phyloP scores from a whole-genome alignment of 176 grass and related monocot species.

The Zoysia pacifica region DNA sequence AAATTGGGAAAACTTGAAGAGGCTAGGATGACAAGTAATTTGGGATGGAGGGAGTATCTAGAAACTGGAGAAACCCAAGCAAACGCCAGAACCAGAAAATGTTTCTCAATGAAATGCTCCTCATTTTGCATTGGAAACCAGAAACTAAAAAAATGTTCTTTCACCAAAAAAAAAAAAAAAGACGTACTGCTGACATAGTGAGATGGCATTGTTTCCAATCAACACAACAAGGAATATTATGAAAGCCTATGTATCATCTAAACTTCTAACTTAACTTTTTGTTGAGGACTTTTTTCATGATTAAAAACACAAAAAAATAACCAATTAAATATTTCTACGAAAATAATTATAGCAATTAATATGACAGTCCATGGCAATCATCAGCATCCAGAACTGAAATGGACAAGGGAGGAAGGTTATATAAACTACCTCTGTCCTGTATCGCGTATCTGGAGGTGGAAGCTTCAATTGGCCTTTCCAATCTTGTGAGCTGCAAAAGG shows the following conservation, averaged over 20 bases:
- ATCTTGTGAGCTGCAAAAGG: conserved; percentile 67
- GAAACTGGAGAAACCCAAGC: too few relatives aligned
- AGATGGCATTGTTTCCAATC: conserved; percentile 18
- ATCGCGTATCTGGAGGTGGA: conserved; percentile 78
- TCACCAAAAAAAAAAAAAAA: too few relatives aligned
- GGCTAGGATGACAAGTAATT: too few relatives aligned
- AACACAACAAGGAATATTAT: background rate
- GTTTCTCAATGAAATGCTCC: too few relatives aligned
- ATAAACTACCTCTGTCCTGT: conserved; percentile 73
- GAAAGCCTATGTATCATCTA: background rate
- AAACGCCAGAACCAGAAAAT: too few relatives aligned
- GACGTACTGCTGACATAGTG: background rate
- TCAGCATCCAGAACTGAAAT: background rate
- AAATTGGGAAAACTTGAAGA: too few relatives aligned
- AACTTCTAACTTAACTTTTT: background rate
- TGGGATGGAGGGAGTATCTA: too few relatives aligned
- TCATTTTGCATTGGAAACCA: too few relatives aligned
- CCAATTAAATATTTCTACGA: background rate
- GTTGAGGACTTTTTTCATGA: background rate
- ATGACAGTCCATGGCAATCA: background rate
- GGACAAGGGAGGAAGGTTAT: background rate
- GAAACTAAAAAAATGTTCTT: too few relatives aligned
- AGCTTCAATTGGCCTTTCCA: conserved; percentile 85
- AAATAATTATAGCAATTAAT: background rate
- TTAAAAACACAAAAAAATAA: background rate